phyloP scores from a whole-genome alignment of 2,329 filamentous ascomycete species.

The Scedosporium dehoogii region DNA sequence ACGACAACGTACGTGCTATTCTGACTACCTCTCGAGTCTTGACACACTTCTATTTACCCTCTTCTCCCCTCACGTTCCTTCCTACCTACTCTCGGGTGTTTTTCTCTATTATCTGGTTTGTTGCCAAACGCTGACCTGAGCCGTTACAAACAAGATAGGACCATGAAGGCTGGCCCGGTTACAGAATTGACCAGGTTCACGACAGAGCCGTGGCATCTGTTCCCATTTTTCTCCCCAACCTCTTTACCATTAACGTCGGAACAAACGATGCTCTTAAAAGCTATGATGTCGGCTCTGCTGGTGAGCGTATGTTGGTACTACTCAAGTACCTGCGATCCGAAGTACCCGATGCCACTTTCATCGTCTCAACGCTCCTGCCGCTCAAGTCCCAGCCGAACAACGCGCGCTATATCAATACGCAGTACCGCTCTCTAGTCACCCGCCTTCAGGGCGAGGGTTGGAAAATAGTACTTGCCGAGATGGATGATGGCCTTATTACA shows the following conservation, averaged over 20 bases:
- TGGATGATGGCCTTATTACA: slow-evolving; percentile 12
- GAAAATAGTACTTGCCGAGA: not conserved
- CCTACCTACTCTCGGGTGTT: too few species aligned
- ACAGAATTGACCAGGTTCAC: slow-evolving; percentile 6
- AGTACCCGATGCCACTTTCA: slow-evolving; percentile 10
- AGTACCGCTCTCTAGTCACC: slow-evolving; percentile 14
- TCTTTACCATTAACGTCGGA: slow-evolving; percentile 15
- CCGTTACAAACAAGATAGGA: slow-evolving; percentile 7
- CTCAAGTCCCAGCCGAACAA: slow-evolving; percentile 15
- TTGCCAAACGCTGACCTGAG: too few species aligned
- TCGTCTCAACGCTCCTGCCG: slow-evolving; percentile 14
- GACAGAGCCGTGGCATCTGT: not conserved
- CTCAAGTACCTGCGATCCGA: slow-evolving; percentile 11
- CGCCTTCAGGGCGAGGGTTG: too few species aligned
- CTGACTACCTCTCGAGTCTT: too few species aligned
- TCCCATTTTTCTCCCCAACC: slow-evolving; percentile 10
- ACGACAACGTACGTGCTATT: slow-evolving; percentile 6
- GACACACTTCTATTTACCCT: too few species aligned
- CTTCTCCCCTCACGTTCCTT: too few species aligned
- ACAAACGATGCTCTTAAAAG: slow-evolving; percentile 15
- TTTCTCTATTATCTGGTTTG: too few species aligned
- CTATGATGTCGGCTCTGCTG: slow-evolving; percentile 9
- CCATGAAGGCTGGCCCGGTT: slow-evolving; percentile 13
- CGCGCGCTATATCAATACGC: slow-evolving; percentile 22
- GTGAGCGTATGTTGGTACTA: slow-evolving; percentile 11